Evolutionary conservation across 805 yeast species (phyloP).

Genomic region (Yarrowia sp.): DNA sequence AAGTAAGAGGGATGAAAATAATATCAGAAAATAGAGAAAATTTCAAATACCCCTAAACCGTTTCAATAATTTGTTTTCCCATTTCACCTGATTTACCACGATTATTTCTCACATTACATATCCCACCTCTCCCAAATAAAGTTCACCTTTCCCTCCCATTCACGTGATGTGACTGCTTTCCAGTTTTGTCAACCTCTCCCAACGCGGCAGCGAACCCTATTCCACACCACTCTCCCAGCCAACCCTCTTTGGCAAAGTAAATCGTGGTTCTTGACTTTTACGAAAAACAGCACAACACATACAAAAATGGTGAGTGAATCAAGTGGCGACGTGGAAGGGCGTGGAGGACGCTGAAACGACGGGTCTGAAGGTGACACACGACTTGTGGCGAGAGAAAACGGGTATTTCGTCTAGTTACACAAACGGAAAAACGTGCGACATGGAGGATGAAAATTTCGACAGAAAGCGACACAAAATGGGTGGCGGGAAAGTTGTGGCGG

Average conservation of each 20-base stretch:
- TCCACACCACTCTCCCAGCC: slow-evolving; percentile 37
- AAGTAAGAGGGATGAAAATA: too few relatives aligned
- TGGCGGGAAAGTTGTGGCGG: too few relatives aligned
- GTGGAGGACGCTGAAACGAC: neutral
- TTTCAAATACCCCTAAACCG: too few relatives aligned
- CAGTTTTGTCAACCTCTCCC: neutral
- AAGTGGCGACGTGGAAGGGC: neutral
- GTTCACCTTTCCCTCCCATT: neutral
- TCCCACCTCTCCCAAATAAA: neutral
- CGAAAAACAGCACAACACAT: slow-evolving; percentile 40
- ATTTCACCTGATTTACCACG: too few relatives aligned
- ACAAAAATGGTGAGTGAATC: slow-evolving; percentile 36
- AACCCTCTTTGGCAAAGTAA: slow-evolving; percentile 27
- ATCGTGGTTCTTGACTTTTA: slow-evolving; percentile 10
- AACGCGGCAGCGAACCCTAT: slow-evolving; percentile 29
- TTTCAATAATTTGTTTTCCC: too few relatives aligned
- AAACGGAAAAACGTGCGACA: too few relatives aligned
- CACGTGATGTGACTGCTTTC: slow-evolving; percentile 38
- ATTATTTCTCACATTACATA: neutral
- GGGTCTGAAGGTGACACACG: neutral
- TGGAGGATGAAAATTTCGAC: too few relatives aligned
- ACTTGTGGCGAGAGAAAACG: neutral
- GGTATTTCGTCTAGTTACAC: neutral
- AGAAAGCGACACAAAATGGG: too few relatives aligned
- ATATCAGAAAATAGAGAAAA: too few relatives aligned